Base-by-base conservation (phyloP, 495 filamentous ascomycete species). In the Penicillium atrosanguineum region DNA sequence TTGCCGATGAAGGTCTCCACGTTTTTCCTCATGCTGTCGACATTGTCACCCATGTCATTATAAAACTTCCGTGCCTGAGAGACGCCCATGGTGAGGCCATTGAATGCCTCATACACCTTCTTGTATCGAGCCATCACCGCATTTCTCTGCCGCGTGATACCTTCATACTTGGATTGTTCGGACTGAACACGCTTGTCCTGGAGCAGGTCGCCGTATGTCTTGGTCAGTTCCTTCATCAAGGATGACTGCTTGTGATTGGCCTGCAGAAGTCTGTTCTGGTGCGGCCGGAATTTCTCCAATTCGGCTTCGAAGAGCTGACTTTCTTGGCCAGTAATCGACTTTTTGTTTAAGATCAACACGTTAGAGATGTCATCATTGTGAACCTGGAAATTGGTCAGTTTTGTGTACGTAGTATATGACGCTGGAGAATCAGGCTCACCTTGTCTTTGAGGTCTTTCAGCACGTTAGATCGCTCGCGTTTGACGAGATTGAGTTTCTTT, bases 1-100 rank as follows among this genome's bases (percentile, higher is more conserved):
- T 97, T 98, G 75, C 87, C 93, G 51, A 98, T 93, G 66, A 97
- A 98, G 4, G 87, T 88, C 59, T 97, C 92, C 12, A 97, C 93
- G 61, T 98, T 98, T 77, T 96, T 93, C 53, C 89, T 85, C n/a
- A 97, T 75, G 62, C 88, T 95, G 41, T 96, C 90, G 2, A 95
- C 91, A 1, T 91, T 97, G 46, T 97, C 90, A 59, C 82, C 86
- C 91, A 97, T 98, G 65, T 97, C 94, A 6, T 80, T 81, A 67
- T 98, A 98, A 80, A 96, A 98, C 28, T 83, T 86, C 64, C 90
- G 90, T 12, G 94, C 94, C 56, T 91, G 87, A 56, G 84, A 78
- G 7, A 97, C 75, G 20, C 94, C 94, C 1, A 88, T 86, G 48
- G 87, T 82, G n/a, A 98, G 81, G 50, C 94, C 91, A 53, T 95